Evolutionary conservation across 192 early-diverging fungal genomes (phyloP).

Genomic region (Entomortierella chlamydospora): DNA sequence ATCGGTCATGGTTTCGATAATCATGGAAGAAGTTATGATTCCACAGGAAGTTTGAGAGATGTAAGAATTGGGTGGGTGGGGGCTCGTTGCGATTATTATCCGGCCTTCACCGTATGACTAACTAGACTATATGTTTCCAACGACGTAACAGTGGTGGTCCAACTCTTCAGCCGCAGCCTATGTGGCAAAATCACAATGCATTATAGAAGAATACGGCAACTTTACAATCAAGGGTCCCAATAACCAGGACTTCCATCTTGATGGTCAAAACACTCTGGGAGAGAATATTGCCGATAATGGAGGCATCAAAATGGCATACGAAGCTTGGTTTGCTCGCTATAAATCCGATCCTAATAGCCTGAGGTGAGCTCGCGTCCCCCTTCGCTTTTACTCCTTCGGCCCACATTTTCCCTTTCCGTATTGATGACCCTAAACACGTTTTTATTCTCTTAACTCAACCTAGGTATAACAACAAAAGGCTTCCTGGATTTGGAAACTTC

Average conservation of each 20-base stretch:
- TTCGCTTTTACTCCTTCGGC: too few species aligned
- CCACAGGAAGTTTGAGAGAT: conserved; percentile 9
- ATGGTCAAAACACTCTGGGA: conserved; percentile 65
- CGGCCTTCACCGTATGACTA: too few species aligned
- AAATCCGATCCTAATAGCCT: conserved; percentile 46
- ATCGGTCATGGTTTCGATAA: conserved; percentile 70
- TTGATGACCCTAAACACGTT: background rate
- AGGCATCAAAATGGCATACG: conserved; percentile 61
- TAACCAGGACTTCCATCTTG: conserved; percentile 43
- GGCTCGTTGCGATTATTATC: too few species aligned
- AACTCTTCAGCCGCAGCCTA: conserved; percentile 64
- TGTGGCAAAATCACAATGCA: conserved; percentile 65
- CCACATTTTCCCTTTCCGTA: background rate
- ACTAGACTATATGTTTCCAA: background rate
- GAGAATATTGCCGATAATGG: conserved; percentile 83
- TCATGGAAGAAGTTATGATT: conserved; percentile 60
- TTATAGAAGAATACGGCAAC: conserved; percentile 71
- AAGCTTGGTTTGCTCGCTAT: conserved; percentile 53
- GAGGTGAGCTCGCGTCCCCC: conserved; percentile 3
- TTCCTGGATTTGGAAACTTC: conserved; percentile 64
- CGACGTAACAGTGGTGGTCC: conserved; percentile 78
- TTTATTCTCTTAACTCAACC: background rate
- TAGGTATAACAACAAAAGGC: conserved; percentile 27
- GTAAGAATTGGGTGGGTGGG: too few species aligned
- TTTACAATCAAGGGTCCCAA: conserved; percentile 55